A percentile compares a stretch with the other conserved stretches of the same genome.
Conservation (phyloP, 768 basidiomycete genomes). For the Termitomyces bulborhizus region DNA sequence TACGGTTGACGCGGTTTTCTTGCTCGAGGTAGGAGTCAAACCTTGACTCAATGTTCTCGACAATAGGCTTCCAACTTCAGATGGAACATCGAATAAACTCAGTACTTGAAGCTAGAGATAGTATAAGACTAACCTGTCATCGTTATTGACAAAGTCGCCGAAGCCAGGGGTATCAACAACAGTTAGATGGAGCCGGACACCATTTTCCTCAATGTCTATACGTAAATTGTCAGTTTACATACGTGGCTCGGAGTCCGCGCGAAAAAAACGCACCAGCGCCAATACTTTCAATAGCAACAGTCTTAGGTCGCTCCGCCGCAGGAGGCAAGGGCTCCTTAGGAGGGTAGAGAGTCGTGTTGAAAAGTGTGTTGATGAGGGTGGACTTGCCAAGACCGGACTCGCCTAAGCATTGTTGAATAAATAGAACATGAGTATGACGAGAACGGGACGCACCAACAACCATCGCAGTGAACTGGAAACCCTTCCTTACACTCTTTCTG, state of each 20-base stretch:
- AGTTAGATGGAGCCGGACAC: conserved; percentile 93
- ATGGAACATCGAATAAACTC: conserved; percentile 14
- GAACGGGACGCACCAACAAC: conserved; percentile 70
- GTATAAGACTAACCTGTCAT: conserved; percentile 67
- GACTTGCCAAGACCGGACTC: conserved; percentile 99
- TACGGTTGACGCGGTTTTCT: conserved; percentile 96
- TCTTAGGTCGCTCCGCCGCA: conserved; percentile 81
- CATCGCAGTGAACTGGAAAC: conserved; percentile 99
- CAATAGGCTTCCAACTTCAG: conserved; percentile 92
- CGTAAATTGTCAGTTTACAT: conserved; percentile 20
- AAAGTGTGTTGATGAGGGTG: conserved; percentile 96
- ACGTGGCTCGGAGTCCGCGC: conserved; percentile 17
- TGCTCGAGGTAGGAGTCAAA: conserved; percentile 98
- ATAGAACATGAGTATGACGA: conserved; percentile 17
- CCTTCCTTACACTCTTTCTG: conserved; percentile 95
- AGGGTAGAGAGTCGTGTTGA: conserved; percentile 94
- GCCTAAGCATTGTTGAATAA: conserved; percentile 40
- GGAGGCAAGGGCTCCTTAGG: conserved; percentile 82
- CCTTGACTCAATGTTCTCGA: conserved; percentile 96
- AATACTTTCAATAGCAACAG: conserved; percentile 97
- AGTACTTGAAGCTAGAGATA: conserved; percentile 8
- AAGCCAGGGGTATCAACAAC: conserved; percentile 99
- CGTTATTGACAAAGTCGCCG: conserved; percentile 99
- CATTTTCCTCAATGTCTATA: conserved; percentile 97
- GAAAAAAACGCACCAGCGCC: conserved; percentile 71